Base-by-base conservation (phyloP, 148 eudicot species). In the Nepenthes gracilis region DNA sequence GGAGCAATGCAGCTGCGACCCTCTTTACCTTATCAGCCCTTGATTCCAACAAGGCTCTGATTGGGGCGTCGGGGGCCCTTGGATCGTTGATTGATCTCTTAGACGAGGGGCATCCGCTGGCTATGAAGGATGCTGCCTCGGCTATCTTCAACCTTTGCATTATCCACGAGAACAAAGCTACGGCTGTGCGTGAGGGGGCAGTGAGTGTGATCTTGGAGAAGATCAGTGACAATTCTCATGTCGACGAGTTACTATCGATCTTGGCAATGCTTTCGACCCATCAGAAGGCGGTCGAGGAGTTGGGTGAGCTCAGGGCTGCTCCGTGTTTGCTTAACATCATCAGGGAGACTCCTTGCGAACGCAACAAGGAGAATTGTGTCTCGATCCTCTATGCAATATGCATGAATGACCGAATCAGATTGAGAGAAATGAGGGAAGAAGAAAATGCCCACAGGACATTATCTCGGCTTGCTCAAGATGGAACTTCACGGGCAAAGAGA, bases 401-500 rank as follows among this genome's bases (percentile, higher is more conserved):
- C 71, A 66, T 63, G 53, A 78, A 69, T 32, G 86, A 93, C 64
- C 71, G 92, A 34, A 51, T 72, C 33, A 86, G 77, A 74, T 75
- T 90, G 78, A 76, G 78, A 69, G 89, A 86, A 59, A 60, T 93
- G 72, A 74, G 83, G 54, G 96, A 86, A 45, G 99, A 93, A 64
- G 99, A 93, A 67, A 76, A 47, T 4, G 43, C 43, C 2, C 55
- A 82, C 45, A 69, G 80, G 14, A 88, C 99, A 47, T 54, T 93
- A 54, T 86, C 99, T 14, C 77, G 78, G 65, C 81, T 93, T 48
- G 85, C 84, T 2, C 58, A 74, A 43, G 83, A 89, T 51, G 99
- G 99, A 35, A 86, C 91, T 47, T 80, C 95, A 12, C 84, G 99
- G 70, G 96, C 99, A 11, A 89, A 86, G 83, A 84, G 99, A 36